These are phyloP conservation scores for Phymatotrichopsis omnivora DNA, from an alignment of 2,329 filamentous ascomycete species.

Conservation along the genomic window DNA sequence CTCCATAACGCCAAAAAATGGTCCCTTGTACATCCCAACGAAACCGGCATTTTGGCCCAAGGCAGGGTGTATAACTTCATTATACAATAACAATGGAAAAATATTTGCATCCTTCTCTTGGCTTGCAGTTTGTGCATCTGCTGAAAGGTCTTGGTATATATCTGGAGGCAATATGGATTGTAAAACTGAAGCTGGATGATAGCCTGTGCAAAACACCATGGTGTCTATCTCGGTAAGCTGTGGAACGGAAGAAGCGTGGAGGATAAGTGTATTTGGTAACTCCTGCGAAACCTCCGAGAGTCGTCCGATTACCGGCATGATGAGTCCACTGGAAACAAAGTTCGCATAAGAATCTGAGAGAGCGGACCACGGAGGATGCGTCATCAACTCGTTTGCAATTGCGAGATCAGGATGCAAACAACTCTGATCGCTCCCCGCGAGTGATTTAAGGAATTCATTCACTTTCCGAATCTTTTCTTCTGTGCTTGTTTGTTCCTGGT, in stretches of 20 bases:
- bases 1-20: constrained; percentile 24
- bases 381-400: constrained; percentile 17
- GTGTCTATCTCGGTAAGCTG: constrained; percentile 19
- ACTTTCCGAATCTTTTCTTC: constrained; percentile 10
- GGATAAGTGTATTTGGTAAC: constrained; percentile 1
- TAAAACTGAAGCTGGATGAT: constrained; percentile 17
- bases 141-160: constrained; percentile 13
- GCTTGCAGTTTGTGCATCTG: not conserved
- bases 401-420: constrained; percentile 13
- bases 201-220: constrained; percentile 25
- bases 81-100: constrained; percentile 19
- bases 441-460: constrained; percentile 11
- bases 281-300: constrained; percentile 5
- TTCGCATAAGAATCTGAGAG: constrained; percentile 26
- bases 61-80: constrained; percentile 20
- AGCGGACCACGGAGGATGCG: constrained; percentile 11
- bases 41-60: constrained; percentile 20
- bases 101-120: constrained; percentile 17
- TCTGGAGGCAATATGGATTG: constrained; percentile 6
- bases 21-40: constrained; percentile 24
- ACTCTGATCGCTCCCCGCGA: constrained; percentile 19
- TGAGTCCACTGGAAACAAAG: constrained; percentile 21
- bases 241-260: not conserved
- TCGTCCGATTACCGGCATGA: constrained; percentile 19
- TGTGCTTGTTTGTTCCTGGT: constrained; percentile 2